Evolutionary conservation across 2,329 filamentous ascomycete species (phyloP).

Genomic region (Xylaria sp.): DNA sequence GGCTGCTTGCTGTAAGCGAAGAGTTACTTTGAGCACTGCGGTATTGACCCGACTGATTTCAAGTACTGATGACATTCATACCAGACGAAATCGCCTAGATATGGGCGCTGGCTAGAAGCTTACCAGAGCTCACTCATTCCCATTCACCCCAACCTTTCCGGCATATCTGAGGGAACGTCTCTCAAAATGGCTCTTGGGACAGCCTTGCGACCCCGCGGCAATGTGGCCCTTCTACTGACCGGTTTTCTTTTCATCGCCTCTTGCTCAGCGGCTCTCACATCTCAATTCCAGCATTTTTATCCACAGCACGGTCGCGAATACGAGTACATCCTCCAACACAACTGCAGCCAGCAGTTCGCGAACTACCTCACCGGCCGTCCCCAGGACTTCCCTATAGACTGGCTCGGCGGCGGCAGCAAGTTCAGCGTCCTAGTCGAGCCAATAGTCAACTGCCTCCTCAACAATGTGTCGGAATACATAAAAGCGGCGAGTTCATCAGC

Average conservation of each 20-base stretch:
- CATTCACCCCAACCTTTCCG: not conserved
- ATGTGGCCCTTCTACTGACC: slow-evolving; percentile 6
- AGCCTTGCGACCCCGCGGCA: not conserved
- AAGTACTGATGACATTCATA: not conserved
- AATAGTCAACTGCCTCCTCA: slow-evolving; percentile 38
- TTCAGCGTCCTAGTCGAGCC: slow-evolving; percentile 38
- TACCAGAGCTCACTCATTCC: not conserved
- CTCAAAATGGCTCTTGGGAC: slow-evolving; percentile 7
- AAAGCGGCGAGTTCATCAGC: slow-evolving; percentile 41
- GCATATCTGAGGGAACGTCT: not conserved
- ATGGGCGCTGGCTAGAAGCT: not conserved
- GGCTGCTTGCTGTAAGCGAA: not conserved
- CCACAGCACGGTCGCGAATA: slow-evolving; percentile 39
- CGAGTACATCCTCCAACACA: slow-evolving; percentile 34
- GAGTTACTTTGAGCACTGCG: not conserved
- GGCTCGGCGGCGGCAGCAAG: slow-evolving; percentile 37
- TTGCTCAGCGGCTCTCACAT: slow-evolving; percentile 20
- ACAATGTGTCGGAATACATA: slow-evolving; percentile 42
- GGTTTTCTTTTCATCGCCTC: slow-evolving; percentile 19
- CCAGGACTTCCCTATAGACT: slow-evolving; percentile 36
- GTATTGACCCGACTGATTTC: not conserved
- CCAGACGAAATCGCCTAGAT: not conserved
- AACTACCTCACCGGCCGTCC: slow-evolving; percentile 41
- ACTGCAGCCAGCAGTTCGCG: slow-evolving; percentile 39
- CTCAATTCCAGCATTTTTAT: slow-evolving; percentile 43